Base-by-base conservation (phyloP, 192 early-diverging fungal species). In the Umbelopsis sp. region DNA sequence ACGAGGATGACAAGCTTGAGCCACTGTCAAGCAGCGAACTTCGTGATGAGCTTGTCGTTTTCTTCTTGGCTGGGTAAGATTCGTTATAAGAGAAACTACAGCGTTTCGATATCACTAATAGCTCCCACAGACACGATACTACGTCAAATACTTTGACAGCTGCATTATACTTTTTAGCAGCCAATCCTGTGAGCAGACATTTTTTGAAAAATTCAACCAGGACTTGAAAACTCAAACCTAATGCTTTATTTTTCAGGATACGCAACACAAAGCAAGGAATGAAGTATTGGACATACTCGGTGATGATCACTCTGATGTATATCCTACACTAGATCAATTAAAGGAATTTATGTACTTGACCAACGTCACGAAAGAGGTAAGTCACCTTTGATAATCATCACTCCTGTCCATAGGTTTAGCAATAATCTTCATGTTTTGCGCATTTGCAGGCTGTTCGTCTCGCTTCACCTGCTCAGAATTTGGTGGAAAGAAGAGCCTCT, bases 251-350 rank as follows among this genome's bases (percentile, higher is more conserved):
- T 3, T 44, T 47, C 37, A 73, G 64, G 79, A 86, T 4, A 78
- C 87, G 25, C 87, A 90, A 75, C 47, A 75, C 21, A 87, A 81
- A 61, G 87, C 84, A 10, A 81, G 88, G 48, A 71, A 71, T 27
- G 85, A 88, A 69, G 83, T 84, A 33, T 46, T 84, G 9, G 50
- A 66, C 9, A 76, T 90, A 6, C 71, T 90, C 4, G 88, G 88
- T 25, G 83, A 90, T 68, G 65, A 61, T 51, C 80, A 79, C 37
- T 70, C 74, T 46, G 85, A 88, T 64, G 71, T 80, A 6, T 76
- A 79, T 13, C 85, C 87, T 1, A 81, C 77, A 18, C 64, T 78
- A 65, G 79, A 84, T 13, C 80, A 89, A 66, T 48, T 84, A 1
- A 85, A 84, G 69, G 72, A 83, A 41, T 79, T 89, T 30, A 66